A percentile compares a stretch with the other conserved stretches of the same genome.
Conservation (phyloP, 257 asterid species). For the Solanum chaucha region DNA sequence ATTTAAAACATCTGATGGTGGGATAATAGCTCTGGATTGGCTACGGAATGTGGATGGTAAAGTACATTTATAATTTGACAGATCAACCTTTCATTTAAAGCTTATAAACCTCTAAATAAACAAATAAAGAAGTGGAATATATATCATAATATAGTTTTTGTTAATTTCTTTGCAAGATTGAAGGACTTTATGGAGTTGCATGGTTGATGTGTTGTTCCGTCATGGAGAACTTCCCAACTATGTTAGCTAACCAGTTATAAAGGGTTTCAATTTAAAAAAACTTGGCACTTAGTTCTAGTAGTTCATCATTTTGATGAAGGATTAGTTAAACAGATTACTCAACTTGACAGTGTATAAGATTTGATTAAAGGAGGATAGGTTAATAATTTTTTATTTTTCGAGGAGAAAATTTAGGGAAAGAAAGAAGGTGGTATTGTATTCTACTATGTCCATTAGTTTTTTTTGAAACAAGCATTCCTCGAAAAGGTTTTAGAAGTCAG, state of each 20-base stretch:
- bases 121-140: neutral
- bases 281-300: neutral
- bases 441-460: neutral
- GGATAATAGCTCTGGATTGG: constrained; percentile 91
- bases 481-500: neutral
- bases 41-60: constrained; percentile 44
- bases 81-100: neutral
- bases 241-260: neutral
- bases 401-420: neutral
- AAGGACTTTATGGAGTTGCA: neutral
- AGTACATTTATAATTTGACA: neutral
- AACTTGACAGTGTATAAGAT: neutral
- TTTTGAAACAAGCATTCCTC: neutral
- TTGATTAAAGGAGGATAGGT: neutral
- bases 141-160: neutral
- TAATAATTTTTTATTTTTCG: neutral
- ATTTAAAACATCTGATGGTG: constrained; percentile 60
- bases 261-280: neutral
- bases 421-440: neutral
- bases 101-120: neutral
- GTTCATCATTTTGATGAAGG: neutral
- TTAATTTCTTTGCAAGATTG: neutral
- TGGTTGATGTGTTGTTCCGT: neutral
- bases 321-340: neutral
- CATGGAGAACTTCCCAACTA: neutral